Evolutionary conservation across 106 monocot species (phyloP), one percentile per base, ranked within the genome.

Genomic region (Dendrobium officinale): DNA sequence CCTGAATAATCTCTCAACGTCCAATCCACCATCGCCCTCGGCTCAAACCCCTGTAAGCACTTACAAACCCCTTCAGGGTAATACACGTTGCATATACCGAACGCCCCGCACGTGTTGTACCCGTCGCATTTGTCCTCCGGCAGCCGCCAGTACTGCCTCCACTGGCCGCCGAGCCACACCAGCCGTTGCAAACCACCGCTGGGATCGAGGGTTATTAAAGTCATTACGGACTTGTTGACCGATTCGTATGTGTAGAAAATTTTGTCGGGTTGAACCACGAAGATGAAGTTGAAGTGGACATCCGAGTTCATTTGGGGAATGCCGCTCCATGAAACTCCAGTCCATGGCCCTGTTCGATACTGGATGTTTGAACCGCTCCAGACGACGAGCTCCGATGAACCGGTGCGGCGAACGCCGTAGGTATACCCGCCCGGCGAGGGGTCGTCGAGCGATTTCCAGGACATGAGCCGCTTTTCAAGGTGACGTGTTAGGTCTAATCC

Each of bases 41-140:
- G 90, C 75, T 51, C 33, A 42, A 90, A 90, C 9, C 90, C 90
- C 4, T 44, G 75, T 51, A 83, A 42, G 45, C 90, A 90, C 51
- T 67, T 70, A 72, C 87, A 90, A 0, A 87, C 73, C 2, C 29
- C 42, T 29, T 80, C 49, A 0, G 82, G 48, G 42, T 76, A 48
- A 16, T 76, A 76, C 49, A 76, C 49, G 76, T 49, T 76, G 76
- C 76, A 76, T 24, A 76, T 49, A 4, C 76, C 76, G 49, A 76
- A 76, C 45, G 49, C 24, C 76, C 76, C 76, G 49, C 76, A 76
- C 1, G 49, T 49, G 76, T 49, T 26, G 49, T 76, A 76, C 48
- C 42, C 76, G 27, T 76, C 76, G 76, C 76, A 76, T 22, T 47
- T 47, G 76, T 76, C 76, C 49, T 76, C 76, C 49, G 76, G 76